phyloP scores from a whole-genome alignment of 1,139 yeast genomes.

The Candida tetrigidarum region DNA sequence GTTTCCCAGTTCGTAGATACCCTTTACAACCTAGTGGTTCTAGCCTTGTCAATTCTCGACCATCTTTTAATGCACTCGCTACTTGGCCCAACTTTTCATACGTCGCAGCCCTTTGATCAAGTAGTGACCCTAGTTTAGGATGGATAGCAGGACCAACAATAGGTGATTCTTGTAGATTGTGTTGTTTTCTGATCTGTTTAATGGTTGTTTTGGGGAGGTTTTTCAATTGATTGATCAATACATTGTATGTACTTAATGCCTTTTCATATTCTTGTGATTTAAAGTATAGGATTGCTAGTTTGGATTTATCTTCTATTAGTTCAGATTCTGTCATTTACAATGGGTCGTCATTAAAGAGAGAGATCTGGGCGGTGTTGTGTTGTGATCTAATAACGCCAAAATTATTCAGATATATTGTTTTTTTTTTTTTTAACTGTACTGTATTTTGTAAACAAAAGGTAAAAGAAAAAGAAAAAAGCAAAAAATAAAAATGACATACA shows the following conservation, averaged over 20 bases:
- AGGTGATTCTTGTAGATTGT: slow-evolving; percentile 27
- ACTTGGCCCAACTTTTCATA: slow-evolving; percentile 51
- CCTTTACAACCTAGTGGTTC: slow-evolving; percentile 67
- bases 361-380: no score
- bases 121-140: slow-evolving; percentile 27
- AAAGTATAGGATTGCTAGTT: slow-evolving; percentile 39
- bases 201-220: slow-evolving; percentile 20
- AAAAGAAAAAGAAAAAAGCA: no score
- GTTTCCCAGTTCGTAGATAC: slow-evolving; percentile 57
- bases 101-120: slow-evolving; percentile 63
- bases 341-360: no score
- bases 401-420: no score
- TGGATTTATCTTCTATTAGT: slow-evolving; percentile 31
- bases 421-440: neutral
- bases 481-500: no score
- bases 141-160: slow-evolving; percentile 30
- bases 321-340: slow-evolving; percentile 1
- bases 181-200: slow-evolving; percentile 24
- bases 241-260: slow-evolving; percentile 31
- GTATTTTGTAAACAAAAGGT: neutral
- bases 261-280: slow-evolving; percentile 30
- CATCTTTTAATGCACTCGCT: slow-evolving; percentile 49
- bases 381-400: no score
- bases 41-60: slow-evolving; percentile 39
- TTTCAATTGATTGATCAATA: slow-evolving; percentile 23